Evolutionary conservation across 805 yeast species (phyloP).

Genomic region (Metschnikowia amazonensis): DNA sequence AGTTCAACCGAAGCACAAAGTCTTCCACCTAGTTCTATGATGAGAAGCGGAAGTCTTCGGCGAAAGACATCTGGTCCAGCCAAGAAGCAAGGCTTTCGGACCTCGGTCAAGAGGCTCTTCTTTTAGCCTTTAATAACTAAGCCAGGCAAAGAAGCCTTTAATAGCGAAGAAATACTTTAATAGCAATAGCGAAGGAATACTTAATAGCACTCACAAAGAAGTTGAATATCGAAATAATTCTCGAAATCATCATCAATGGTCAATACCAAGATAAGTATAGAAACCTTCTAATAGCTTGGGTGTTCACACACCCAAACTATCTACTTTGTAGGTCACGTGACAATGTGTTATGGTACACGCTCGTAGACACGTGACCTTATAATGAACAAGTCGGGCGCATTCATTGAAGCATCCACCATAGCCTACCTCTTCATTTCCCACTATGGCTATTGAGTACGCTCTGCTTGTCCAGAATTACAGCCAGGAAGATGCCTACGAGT

Average conservation of each 20-base stretch:
- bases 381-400: neutral
- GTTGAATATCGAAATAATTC: too few relatives aligned
- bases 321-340: too few relatives aligned
- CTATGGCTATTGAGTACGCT: conserved; percentile 8
- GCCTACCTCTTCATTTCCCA: neutral
- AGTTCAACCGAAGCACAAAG: neutral
- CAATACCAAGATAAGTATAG: neutral
- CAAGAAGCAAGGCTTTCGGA: neutral
- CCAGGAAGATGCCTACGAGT: conserved; percentile 19
- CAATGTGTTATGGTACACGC: neutral
- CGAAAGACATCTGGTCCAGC: neutral
- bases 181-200: too few relatives aligned
- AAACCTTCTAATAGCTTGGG: too few relatives aligned
- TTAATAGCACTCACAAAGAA: too few relatives aligned
- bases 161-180: too few relatives aligned
- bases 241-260: too few relatives aligned
- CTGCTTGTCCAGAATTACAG: conserved; percentile 13
- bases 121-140: neutral
- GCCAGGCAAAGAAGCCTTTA: too few relatives aligned
- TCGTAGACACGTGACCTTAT: neutral
- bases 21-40: neutral
- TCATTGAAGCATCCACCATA: neutral
- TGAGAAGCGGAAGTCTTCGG: neutral
- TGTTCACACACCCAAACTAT: too few relatives aligned
- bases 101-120: conserved; percentile 1